These are phyloP conservation scores for Lentinus brumalis DNA, from an alignment of 768 basidiomycete species.

Conservation along the genomic window DNA sequence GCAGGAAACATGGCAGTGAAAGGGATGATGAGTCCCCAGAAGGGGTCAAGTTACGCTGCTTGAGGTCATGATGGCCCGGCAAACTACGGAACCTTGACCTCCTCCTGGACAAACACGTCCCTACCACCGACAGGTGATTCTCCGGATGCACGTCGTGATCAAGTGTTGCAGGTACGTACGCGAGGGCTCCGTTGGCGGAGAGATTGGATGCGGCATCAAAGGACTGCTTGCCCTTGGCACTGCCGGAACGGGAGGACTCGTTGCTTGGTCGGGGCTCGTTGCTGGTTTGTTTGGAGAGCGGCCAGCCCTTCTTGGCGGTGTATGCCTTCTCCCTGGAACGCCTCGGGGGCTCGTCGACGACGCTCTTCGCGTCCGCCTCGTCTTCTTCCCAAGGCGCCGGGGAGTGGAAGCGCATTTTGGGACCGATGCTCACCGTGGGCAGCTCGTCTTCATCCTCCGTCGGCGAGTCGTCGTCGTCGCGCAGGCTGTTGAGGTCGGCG, in stretches of 20 bases:
- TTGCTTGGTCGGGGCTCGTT: conserved; percentile 56
- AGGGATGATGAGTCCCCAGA: too few relatives aligned
- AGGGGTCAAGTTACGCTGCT: too few relatives aligned
- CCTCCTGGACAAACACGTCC: too few relatives aligned
- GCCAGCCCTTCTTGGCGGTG: conserved; percentile 46
- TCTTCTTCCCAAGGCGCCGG: conserved; percentile 80
- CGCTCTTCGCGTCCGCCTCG: conserved; percentile 42
- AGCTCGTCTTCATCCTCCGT: conserved; percentile 47
- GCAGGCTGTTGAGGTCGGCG: conserved; percentile 13
- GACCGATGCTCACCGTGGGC: conserved; percentile 72
- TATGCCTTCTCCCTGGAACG: conserved; percentile 37
- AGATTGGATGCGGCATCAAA: conserved; percentile 59
- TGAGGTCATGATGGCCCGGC: too few relatives aligned
- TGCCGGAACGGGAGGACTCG: conserved; percentile 59
- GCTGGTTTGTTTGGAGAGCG: conserved; percentile 40
- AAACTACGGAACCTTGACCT: too few relatives aligned
- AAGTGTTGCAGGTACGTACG: conserved; percentile 47
- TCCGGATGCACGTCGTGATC: too few relatives aligned
- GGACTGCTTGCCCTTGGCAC: conserved; percentile 51
- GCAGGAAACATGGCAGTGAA: not conserved
- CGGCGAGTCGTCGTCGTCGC: conserved; percentile 22
- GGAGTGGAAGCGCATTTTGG: conserved; percentile 81
- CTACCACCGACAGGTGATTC: too few relatives aligned
- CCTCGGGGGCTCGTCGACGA: conserved; percentile 33
- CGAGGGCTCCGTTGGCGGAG: conserved; percentile 53